Evolutionary conservation across 2,329 filamentous ascomycete genomes (phyloP).

Genomic region (Venturia nashicola): DNA sequence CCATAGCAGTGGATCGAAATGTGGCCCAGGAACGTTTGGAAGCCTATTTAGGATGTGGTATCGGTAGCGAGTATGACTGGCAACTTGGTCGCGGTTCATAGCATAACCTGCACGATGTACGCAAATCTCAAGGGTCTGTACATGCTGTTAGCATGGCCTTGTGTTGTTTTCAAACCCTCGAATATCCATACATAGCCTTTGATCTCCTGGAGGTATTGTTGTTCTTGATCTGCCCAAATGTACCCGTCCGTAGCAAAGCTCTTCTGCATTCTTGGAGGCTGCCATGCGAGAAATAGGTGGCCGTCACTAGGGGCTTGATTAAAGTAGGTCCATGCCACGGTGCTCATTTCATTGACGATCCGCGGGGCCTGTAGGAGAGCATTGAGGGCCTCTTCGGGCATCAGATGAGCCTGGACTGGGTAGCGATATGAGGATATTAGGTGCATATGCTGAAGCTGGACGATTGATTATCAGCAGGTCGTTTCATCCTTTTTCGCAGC

Average conservation of each 20-base stretch:
- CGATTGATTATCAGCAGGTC: neutral
- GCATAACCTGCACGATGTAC: slow-evolving; percentile 72
- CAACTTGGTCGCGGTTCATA: slow-evolving; percentile 55
- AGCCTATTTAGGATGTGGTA: slow-evolving; percentile 72
- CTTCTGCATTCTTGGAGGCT: slow-evolving; percentile 55
- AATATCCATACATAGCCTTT: slow-evolving; percentile 45
- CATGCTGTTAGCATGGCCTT: slow-evolving; percentile 3
- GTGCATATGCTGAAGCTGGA: slow-evolving; percentile 76
- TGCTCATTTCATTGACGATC: slow-evolving; percentile 69
- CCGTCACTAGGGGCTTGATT: slow-evolving; percentile 65
- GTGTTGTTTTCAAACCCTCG: neutral
- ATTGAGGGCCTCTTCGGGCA: slow-evolving; percentile 65
- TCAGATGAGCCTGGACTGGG: slow-evolving; percentile 43
- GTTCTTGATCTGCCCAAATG: slow-evolving; percentile 76
- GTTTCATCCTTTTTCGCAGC: neutral
- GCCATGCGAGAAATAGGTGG: slow-evolving; percentile 77
- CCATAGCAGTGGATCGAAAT: slow-evolving; percentile 67
- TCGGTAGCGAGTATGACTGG: slow-evolving; percentile 68
- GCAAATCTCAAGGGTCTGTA: slow-evolving; percentile 76
- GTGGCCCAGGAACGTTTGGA: slow-evolving; percentile 56
- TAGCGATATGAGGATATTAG: slow-evolving; percentile 76
- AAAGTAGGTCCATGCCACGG: slow-evolving; percentile 90
- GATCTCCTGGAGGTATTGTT: slow-evolving; percentile 62
- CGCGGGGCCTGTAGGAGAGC: slow-evolving; percentile 76
- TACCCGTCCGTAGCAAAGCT: slow-evolving; percentile 87